These are phyloP conservation scores for Mycena crocata DNA, from an alignment of 768 basidiomycete species.

Conservation along the genomic window DNA sequence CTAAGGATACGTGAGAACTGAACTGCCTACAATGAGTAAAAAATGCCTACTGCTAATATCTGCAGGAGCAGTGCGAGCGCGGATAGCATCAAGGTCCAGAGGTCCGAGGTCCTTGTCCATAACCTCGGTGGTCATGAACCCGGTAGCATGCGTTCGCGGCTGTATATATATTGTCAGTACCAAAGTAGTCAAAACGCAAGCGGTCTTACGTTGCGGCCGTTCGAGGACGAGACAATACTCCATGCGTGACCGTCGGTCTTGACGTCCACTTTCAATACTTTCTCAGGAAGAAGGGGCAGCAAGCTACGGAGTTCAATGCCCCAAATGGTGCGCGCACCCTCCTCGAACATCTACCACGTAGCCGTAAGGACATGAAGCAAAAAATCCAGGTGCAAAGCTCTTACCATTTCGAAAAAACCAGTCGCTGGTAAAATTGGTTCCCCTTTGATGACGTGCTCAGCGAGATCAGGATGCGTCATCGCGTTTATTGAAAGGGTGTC, in stretches of 20 bases:
- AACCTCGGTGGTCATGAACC: background rate
- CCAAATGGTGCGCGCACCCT: background rate
- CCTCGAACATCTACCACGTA: background rate
- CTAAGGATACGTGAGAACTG: no score
- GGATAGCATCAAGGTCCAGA: no score
- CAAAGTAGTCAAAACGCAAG: no score
- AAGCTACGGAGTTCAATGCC: background rate
- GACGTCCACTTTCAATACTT: background rate
- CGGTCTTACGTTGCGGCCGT: no score
- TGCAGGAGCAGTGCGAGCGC: no score
- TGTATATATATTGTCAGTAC: background rate
- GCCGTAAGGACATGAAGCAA: background rate
- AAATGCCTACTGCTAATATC: no score
- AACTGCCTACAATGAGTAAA: no score
- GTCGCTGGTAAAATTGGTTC: conserved; percentile 15
- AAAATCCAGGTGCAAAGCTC: background rate
- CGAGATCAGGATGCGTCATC: conserved; percentile 2
- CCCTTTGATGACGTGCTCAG: conserved; percentile 9
- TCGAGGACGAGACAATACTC: no score
- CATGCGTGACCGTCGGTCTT: background rate
- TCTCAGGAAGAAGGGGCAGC: background rate
- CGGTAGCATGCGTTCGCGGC: background rate
- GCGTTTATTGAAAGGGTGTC: background rate
- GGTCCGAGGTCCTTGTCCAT: no score
- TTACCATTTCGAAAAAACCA: conserved; percentile 14